Evolutionary conservation across 305 asterid species (phyloP).

Genomic region (Solanum aculeatissimum): DNA sequence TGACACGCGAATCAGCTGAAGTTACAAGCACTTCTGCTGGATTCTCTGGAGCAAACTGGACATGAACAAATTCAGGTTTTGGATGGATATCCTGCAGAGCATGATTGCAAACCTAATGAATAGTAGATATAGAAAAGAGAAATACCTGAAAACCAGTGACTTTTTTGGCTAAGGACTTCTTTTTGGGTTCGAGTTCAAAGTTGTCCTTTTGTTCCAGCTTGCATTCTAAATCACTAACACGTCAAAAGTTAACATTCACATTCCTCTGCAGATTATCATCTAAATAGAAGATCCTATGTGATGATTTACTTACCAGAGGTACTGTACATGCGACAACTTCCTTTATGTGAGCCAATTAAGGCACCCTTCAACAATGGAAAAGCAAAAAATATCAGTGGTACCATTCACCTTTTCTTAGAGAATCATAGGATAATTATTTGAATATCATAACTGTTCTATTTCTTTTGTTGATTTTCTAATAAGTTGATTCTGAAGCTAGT

Average conservation of each 20-base stretch:
- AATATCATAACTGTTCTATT: neutral
- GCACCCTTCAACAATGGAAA: constrained; percentile 43
- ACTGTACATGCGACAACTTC: constrained; percentile 40
- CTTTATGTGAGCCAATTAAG: constrained; percentile 61
- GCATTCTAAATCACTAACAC: constrained; percentile 21
- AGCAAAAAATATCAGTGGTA: constrained; percentile 3
- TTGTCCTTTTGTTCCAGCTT: constrained; percentile 34
- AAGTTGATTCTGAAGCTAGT: neutral
- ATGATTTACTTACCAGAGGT: constrained; percentile 32
- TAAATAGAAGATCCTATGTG: neutral
- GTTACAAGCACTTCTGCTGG: constrained; percentile 59
- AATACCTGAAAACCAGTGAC: constrained; percentile 80
- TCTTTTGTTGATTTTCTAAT: neutral
- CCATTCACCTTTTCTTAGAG: neutral
- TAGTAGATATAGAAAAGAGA: neutral
- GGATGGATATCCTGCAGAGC: neutral
- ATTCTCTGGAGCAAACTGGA: constrained; percentile 48
- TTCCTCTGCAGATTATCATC: neutral
- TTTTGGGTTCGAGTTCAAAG: constrained; percentile 5
- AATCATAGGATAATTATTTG: neutral
- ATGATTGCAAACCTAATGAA: neutral
- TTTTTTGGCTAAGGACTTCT: constrained; percentile 15
- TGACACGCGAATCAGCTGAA: constrained; percentile 65
- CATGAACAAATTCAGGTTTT: constrained; percentile 1
- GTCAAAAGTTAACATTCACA: neutral